Evolutionary conservation across 495 filamentous ascomycete genomes (phyloP).

Genomic region (Aspergillus baeticus): DNA sequence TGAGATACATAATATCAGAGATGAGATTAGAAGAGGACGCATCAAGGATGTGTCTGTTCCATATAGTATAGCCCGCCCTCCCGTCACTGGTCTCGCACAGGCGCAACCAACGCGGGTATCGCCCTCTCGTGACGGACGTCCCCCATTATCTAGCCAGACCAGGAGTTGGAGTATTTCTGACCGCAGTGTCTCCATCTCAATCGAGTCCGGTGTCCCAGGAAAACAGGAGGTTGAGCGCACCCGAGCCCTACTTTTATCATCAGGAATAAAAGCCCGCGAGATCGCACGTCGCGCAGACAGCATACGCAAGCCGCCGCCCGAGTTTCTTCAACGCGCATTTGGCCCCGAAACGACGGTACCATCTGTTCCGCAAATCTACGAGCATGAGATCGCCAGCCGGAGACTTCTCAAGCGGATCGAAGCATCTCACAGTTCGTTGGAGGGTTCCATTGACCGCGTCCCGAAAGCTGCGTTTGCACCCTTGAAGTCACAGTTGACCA

Average conservation of each 20-base stretch:
- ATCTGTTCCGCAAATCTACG: conserved; percentile 54
- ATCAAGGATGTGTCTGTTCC: conserved; percentile 34
- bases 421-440: conserved; percentile 50
- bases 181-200: conserved; percentile 40
- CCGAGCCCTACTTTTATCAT: conserved; percentile 70
- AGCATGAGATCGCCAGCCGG: conserved; percentile 69
- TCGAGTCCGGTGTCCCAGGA: conserved; percentile 33
- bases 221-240: conserved; percentile 74
- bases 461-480: conserved; percentile 40
- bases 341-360: conserved; percentile 33
- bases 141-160: conserved; percentile 25
- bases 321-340: conserved; percentile 36
- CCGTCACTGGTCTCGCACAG: conserved; percentile 48
- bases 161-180: conserved; percentile 71
- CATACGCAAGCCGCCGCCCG: conserved; percentile 36
- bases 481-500: conserved; percentile 46
- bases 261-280: conserved; percentile 82
- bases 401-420: conserved; percentile 59
- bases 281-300: conserved; percentile 65
- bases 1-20: conserved; percentile 25
- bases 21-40: conserved; percentile 22
- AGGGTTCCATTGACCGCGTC: conserved; percentile 54
- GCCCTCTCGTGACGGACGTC: conserved; percentile 20
- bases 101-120: conserved; percentile 37
- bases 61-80: conserved; percentile 36